These are phyloP conservation scores for Margaritispora aquatica DNA, from an alignment of 495 filamentous ascomycete species.

Conservation along the genomic window DNA sequence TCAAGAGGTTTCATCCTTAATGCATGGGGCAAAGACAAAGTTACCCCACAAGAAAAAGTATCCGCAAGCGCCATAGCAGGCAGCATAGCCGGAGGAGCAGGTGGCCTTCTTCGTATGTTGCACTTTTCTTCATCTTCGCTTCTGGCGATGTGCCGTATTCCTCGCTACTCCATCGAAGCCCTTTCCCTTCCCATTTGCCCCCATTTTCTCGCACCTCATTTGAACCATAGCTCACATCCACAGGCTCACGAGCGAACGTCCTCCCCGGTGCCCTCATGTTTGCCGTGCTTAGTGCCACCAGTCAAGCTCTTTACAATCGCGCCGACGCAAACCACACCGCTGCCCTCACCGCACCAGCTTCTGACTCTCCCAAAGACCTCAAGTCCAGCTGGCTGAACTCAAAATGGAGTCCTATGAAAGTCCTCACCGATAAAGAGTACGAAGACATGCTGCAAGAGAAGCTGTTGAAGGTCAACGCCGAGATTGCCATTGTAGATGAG, in stretches of 20 bases:
- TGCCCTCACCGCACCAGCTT: constrained; percentile 7
- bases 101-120: constrained; percentile 58
- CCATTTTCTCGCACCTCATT: not conserved
- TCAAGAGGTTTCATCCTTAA: constrained; percentile 32
- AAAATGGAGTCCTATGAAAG: constrained; percentile 77
- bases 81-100: constrained; percentile 60
- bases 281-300: constrained; percentile 29
- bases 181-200: not conserved
- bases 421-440: constrained; percentile 75
- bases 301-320: constrained; percentile 27
- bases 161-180: too few species aligned
- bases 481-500: constrained; percentile 83
- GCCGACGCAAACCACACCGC: constrained; percentile 7
- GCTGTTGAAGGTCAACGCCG: constrained; percentile 69
- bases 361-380: constrained; percentile 16
- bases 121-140: too few species aligned
- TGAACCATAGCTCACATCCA: not conserved
- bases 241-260: constrained; percentile 38
- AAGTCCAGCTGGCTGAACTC: constrained; percentile 39
- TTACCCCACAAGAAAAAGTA: constrained; percentile 45
- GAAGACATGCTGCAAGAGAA: constrained; percentile 68
- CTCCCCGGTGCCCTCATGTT: constrained; percentile 60
- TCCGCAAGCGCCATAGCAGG: constrained; percentile 64
- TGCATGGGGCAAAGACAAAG: constrained; percentile 34
- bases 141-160: too few species aligned